Evolutionary conservation across 306 rosid genomes (phyloP), one percentile per base, ranked within the genome.

Genomic region (Cicer pinnatifidum): DNA sequence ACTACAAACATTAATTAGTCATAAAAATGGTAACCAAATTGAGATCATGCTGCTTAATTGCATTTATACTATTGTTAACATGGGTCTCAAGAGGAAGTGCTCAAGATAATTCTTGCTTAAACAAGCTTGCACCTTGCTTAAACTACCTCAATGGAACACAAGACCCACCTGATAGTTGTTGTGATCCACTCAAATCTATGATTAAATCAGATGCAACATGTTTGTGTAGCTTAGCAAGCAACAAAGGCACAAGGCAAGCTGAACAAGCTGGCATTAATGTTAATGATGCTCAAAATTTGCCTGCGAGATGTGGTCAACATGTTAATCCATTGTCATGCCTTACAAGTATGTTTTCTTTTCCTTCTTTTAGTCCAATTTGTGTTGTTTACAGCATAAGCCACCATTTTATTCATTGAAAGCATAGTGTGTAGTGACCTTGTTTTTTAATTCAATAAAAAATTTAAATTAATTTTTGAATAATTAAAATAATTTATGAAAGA

Each of bases 241-340:
- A 80, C 76, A 65, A 48, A 39, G 88, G 89, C 43, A 53, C 86
- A 38, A 54, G 44, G 8, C 78, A 69, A 79, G 92, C 90, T 1
- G 85, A 88, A 75, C 33, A 79, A 38, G 92, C 90, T 17, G 92
- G 90, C 5, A 75, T 90, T 40, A 68, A 90, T 62, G 8, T 87
- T 48, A 84, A 33, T 12, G 75, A 86, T 60, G 92, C 94, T 69
- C 85, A 80, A 50, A 69, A 72, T 11, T 75, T 87, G 64, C 91
- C 86, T 0, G 87, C 23, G 6, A 71, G 86, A 75, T 86, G 94
- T 53, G 91, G 91, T 1, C 77, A 85, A 13, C 84, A 73, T 61
- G 84, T 89, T 38, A 81, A 86, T 77, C 89, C 89, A 2, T 52
- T 86, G 81, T 35, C 79, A 6, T 73, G 92, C 72, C 86, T 90